Percentiles rank a stretch among this genome's conserved stretches.
Evolutionary conservation across 495 filamentous ascomycete genomes (phyloP).

Genomic region (Neurospora tetraspora): DNA sequence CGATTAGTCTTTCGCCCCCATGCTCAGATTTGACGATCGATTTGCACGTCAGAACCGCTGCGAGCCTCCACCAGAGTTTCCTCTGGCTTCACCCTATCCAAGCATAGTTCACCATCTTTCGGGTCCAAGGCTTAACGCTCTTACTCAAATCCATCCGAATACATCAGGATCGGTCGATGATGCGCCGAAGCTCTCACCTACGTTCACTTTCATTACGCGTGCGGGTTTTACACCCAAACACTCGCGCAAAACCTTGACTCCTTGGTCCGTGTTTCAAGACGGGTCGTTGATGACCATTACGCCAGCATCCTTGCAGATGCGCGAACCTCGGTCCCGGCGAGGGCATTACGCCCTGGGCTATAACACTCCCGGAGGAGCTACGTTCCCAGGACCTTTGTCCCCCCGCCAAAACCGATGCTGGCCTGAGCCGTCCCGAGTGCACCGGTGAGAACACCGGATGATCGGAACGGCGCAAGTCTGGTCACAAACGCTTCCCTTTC

Average conservation of each 20-base stretch:
- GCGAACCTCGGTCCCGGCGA: slow-evolving; percentile 16
- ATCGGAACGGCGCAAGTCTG: slow-evolving; percentile 47
- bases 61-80: slow-evolving; percentile 66
- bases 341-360: slow-evolving; percentile 35
- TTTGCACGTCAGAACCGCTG: slow-evolving; percentile 67
- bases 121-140: slow-evolving; percentile 65
- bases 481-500: slow-evolving; percentile 61
- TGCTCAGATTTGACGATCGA: slow-evolving; percentile 59
- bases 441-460: slow-evolving; percentile 46
- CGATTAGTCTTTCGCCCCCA: slow-evolving; percentile 59
- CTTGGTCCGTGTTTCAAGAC: slow-evolving; percentile 68
- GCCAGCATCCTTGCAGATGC: slow-evolving; percentile 48
- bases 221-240: slow-evolving; percentile 61
- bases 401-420: slow-evolving; percentile 51
- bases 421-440: slow-evolving; percentile 45
- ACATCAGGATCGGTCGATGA: slow-evolving; percentile 67
- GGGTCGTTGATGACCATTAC: slow-evolving; percentile 52
- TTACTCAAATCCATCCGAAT: slow-evolving; percentile 69
- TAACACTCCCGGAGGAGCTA: slow-evolving; percentile 53
- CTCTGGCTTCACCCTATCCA: slow-evolving; percentile 68
- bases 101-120: slow-evolving; percentile 62
- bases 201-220: slow-evolving; percentile 63
- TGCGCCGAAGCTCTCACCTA: slow-evolving; percentile 42
- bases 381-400: slow-evolving; percentile 50
- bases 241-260: slow-evolving; percentile 61